These are phyloP conservation scores for Cutaneotrichosporon arboriforme DNA, from an alignment of 1,284 basidiomycete species.

Conservation along the genomic window DNA sequence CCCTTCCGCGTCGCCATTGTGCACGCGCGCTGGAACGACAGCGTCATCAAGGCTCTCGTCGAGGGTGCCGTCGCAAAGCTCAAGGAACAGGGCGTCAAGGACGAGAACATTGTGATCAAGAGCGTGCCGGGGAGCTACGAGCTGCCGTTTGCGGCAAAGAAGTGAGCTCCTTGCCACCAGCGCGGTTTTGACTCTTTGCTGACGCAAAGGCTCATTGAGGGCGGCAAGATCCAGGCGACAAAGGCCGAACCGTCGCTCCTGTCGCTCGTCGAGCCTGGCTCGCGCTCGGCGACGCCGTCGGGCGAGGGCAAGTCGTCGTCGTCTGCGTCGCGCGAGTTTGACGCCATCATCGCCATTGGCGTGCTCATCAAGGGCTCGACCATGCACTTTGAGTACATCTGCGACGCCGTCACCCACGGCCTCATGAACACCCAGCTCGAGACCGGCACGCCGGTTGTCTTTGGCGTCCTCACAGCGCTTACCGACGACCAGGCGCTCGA, in stretches of 20 bases:
- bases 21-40: constrained; percentile 87
- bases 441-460: constrained; percentile 89
- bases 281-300: constrained; percentile 48
- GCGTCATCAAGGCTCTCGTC: constrained; percentile 76
- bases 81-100: constrained; percentile 77
- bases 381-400: constrained; percentile 99
- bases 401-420: constrained; percentile 82
- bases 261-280: constrained; percentile 65
- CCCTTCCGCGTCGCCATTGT: constrained; percentile 78
- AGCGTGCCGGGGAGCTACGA: constrained; percentile 91
- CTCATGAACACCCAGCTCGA: constrained; percentile 93
- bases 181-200: not conserved
- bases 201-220: constrained; percentile 42
- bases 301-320: constrained; percentile 32
- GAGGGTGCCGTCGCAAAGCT: constrained; percentile 70
- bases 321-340: constrained; percentile 64
- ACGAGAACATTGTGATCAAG: constrained; percentile 83
- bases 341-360: constrained; percentile 93
- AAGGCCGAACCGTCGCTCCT: constrained; percentile 45
- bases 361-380: constrained; percentile 95
- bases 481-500: constrained; percentile 92
- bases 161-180: constrained; percentile 45
- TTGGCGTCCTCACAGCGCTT: constrained; percentile 90
- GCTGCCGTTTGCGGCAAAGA: constrained; percentile 80
- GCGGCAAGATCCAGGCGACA: constrained; percentile 41